Percentiles rank a stretch among this genome's conserved stretches.
These are phyloP conservation scores for Chalciporus piperatus DNA, from an alignment of 768 basidiomycete genomes.

Conservation along the genomic window DNA sequence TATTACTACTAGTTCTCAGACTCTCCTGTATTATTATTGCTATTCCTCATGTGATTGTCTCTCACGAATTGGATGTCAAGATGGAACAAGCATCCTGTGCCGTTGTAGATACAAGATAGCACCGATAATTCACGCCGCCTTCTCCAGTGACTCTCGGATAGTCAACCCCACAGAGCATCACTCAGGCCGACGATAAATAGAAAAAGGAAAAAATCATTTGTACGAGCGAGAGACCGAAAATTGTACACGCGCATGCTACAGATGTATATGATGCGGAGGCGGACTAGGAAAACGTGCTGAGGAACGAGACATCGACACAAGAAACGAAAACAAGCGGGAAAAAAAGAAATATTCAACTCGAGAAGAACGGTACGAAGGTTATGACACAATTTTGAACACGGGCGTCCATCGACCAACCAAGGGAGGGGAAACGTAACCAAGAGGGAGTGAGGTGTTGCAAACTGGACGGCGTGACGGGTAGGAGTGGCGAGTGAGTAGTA, in stretches of 20 bases:
- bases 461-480: neutral
- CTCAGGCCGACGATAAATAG: too few relatives aligned
- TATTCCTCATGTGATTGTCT: too few relatives aligned
- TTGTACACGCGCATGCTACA: conserved; percentile 45
- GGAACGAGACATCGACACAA: neutral
- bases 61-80: too few relatives aligned
- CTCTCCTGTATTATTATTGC: too few relatives aligned
- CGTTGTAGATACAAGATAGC: too few relatives aligned
- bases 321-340: neutral
- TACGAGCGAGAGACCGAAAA: conserved; percentile 1
- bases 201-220: neutral
- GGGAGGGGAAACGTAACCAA: conserved; percentile 23
- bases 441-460: neutral
- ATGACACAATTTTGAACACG: neutral
- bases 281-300: neutral
- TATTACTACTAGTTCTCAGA: too few relatives aligned
- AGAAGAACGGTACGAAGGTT: neutral
- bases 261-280: conserved; percentile 5
- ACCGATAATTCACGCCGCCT: too few relatives aligned
- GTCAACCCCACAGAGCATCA: too few relatives aligned
- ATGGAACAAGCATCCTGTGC: too few relatives aligned
- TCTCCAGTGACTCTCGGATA: too few relatives aligned
- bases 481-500: neutral
- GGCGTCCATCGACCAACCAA: neutral
- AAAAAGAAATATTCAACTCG: neutral